These are phyloP conservation scores for Oxalis stricta DNA, from an alignment of 441 rosid genomes.

Conservation along the genomic window DNA sequence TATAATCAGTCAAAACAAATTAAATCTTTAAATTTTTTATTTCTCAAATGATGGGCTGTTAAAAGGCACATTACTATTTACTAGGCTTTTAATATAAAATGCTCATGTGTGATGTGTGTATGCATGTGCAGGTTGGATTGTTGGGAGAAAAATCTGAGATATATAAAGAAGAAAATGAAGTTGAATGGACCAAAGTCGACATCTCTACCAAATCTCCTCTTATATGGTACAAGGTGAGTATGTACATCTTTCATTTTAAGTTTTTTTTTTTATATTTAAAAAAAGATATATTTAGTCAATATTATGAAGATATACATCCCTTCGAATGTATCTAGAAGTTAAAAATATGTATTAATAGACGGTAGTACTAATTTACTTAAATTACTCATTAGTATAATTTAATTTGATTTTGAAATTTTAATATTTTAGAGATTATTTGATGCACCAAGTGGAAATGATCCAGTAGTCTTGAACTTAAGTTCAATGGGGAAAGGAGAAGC, in stretches of 20 bases:
- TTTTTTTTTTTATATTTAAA: too few species aligned
- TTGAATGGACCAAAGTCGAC: slow-evolving; percentile 29
- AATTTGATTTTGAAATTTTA: too few species aligned
- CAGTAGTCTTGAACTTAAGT: slow-evolving; percentile 33
- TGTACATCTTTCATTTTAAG: too few species aligned
- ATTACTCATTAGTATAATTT: too few species aligned
- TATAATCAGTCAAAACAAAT: too few species aligned
- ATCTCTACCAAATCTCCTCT: slow-evolving; percentile 27
- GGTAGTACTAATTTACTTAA: too few species aligned
- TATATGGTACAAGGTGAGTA: slow-evolving; percentile 55
- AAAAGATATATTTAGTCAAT: too few species aligned
- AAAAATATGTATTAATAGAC: too few species aligned
- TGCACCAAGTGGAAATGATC: slow-evolving; percentile 28
- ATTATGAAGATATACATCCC: too few species aligned
- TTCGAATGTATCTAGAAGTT: too few species aligned
- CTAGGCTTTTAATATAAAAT: too few species aligned
- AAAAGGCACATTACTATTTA: too few species aligned
- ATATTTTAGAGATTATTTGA: slow-evolving; percentile 36
- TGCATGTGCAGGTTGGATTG: slow-evolving; percentile 31
- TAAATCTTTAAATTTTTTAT: neutral
- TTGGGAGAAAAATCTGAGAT: slow-evolving; percentile 34
- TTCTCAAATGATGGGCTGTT: neutral
- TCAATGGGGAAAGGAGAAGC: slow-evolving; percentile 62
- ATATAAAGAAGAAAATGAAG: slow-evolving; percentile 16
- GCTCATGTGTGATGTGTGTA: neutral